Conservation (phyloP, 1,284 basidiomycete species). For the Calocybe gambosa region DNA sequence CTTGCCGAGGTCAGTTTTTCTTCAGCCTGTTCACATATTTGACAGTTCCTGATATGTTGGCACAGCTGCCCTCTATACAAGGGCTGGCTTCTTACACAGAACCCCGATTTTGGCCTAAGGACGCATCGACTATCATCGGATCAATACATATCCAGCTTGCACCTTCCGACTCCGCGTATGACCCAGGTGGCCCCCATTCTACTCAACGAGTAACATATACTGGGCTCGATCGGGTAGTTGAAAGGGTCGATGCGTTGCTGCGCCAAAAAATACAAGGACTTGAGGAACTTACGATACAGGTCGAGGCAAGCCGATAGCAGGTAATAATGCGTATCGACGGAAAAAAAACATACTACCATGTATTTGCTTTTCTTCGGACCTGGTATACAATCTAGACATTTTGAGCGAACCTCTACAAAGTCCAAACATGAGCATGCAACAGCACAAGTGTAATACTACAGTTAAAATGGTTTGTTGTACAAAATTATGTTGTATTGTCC, state of each 20-base stretch:
- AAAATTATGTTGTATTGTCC: conserved; percentile 6
- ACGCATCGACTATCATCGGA: conserved; percentile 79
- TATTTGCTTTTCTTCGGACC: too few species aligned
- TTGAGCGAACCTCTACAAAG: too few species aligned
- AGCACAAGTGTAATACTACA: too few species aligned
- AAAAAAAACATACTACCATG: too few species aligned
- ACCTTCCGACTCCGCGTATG: conserved; percentile 47
- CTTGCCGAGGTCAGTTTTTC: conserved; percentile 65
- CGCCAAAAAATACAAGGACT: conserved; percentile 70
- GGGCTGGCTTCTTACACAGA: conserved; percentile 78
- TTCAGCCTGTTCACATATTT: not conserved
- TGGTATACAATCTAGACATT: too few species aligned
- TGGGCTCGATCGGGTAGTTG: conserved; percentile 65
- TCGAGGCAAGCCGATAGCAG: conserved; percentile 36
- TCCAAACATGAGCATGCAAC: too few species aligned
- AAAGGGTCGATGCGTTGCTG: conserved; percentile 69
- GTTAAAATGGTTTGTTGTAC: not conserved
- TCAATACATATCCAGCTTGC: conserved; percentile 84
- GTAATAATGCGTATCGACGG: conserved; percentile 5
- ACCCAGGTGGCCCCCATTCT: conserved; percentile 49
- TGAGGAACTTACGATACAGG: conserved; percentile 84
- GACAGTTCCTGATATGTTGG: not conserved
- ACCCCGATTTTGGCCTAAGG: conserved; percentile 96
- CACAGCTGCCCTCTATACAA: conserved; percentile 48
- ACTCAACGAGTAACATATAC: conserved; percentile 45